phyloP scores from a whole-genome alignment of 2,329 filamentous ascomycete species.

The Verticillium klebahnii region DNA sequence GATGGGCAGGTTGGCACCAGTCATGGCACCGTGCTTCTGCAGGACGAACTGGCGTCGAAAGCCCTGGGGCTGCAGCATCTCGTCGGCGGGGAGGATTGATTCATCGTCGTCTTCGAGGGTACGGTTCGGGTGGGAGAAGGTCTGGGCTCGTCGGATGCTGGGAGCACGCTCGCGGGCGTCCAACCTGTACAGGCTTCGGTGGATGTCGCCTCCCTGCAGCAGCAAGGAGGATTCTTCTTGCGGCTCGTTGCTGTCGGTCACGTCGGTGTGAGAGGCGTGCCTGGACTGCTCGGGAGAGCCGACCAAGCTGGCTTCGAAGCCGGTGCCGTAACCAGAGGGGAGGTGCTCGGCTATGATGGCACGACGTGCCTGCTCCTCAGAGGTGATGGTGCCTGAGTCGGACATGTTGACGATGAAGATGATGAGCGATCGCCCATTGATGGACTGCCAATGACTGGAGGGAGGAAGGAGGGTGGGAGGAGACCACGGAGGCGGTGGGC shows the following conservation, averaged over 20 bases:
- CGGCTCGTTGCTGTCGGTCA: slow-evolving; percentile 18
- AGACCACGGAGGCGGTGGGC: not conserved
- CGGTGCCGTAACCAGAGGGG: slow-evolving; percentile 12
- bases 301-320: slow-evolving; percentile 12
- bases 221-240: slow-evolving; percentile 60
- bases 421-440: not conserved
- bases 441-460: not conserved
- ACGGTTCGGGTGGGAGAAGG: slow-evolving; percentile 54
- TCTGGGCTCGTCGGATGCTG: slow-evolving; percentile 54
- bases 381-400: slow-evolving; percentile 1
- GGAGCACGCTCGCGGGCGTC: slow-evolving; percentile 45
- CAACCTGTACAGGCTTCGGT: slow-evolving; percentile 73
- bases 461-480: not conserved
- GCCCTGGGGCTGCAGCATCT: slow-evolving; percentile 13
- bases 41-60: slow-evolving; percentile 45
- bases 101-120: slow-evolving; percentile 11
- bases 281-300: not conserved
- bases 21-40: slow-evolving; percentile 21
- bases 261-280: slow-evolving; percentile 8
- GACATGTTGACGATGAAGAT: not conserved
- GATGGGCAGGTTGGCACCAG: slow-evolving; percentile 39
- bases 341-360: slow-evolving; percentile 12
- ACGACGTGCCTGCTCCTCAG: slow-evolving; percentile 1
- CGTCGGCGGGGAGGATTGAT: slow-evolving; percentile 12
- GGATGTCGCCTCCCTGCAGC: slow-evolving; percentile 73